These are phyloP conservation scores for Russula brevipes DNA, from an alignment of 768 basidiomycete genomes.

Conservation along the genomic window DNA sequence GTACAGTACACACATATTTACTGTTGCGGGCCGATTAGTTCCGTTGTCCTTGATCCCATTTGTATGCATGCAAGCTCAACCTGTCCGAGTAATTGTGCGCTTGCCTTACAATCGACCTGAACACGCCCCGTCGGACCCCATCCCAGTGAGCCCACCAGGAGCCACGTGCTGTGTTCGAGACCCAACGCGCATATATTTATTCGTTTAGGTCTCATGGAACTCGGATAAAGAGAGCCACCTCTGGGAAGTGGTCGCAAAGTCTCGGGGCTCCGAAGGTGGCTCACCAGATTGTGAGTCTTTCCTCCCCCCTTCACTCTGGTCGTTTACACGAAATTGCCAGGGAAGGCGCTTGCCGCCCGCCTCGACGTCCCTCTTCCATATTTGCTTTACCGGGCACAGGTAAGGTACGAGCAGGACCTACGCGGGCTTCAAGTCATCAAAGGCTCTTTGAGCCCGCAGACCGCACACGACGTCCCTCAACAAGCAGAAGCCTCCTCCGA, in stretches of 20 bases:
- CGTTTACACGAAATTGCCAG: conserved; percentile 35
- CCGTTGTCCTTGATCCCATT: background rate
- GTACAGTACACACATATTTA: background rate
- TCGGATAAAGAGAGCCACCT: conserved; percentile 77
- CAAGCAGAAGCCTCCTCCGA: conserved; percentile 6
- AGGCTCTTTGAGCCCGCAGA: conserved; percentile 51
- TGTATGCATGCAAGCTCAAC: conserved; percentile 15
- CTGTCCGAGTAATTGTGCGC: conserved; percentile 61
- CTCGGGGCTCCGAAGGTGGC: conserved; percentile 63
- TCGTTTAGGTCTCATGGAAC: conserved; percentile 73
- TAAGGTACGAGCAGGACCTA: conserved; percentile 80
- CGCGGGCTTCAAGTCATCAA: conserved; percentile 69
- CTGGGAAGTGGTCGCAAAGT: conserved; percentile 83
- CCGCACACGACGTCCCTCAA: conserved; percentile 34
- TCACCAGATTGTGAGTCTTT: conserved; percentile 69
- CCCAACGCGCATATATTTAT: background rate
- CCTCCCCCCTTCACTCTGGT: background rate
- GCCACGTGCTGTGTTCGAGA: background rate
- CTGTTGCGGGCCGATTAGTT: background rate
- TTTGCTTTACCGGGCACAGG: conserved; percentile 77
- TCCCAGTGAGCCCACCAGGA: conserved; percentile 46
- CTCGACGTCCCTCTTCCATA: conserved; percentile 80
- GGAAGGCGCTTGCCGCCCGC: conserved; percentile 79
- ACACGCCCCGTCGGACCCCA: conserved; percentile 58
- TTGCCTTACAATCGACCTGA: conserved; percentile 77